Conservation (phyloP, 2,329 filamentous ascomycete genomes). For the Neofusicoccum cordaticola region DNA sequence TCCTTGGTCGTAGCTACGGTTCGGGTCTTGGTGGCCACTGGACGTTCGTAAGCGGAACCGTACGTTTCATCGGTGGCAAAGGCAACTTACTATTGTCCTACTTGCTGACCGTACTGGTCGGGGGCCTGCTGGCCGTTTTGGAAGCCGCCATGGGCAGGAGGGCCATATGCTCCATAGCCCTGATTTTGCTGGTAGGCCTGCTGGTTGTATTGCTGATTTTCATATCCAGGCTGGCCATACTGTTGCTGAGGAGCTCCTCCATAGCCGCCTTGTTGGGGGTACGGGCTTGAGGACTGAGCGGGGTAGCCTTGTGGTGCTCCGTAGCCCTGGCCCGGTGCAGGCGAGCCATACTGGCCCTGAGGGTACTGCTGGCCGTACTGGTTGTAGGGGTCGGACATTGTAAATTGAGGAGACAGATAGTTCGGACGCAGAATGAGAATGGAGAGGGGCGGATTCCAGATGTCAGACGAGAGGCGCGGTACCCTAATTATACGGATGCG, state of each 20-base stretch:
- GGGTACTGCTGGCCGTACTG: conserved; percentile 30
- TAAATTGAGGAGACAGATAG: not conserved
- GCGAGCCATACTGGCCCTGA: conserved; percentile 32
- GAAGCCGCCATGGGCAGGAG: conserved; percentile 49
- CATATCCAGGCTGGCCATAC: conserved; percentile 10
- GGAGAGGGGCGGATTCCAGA: not conserved
- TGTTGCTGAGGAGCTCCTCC: conserved; percentile 21
- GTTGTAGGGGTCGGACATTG: conserved; percentile 28
- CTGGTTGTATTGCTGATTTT: conserved; percentile 8
- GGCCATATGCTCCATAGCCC: conserved; percentile 42
- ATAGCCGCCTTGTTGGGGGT: conserved; percentile 23
- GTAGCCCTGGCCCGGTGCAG: conserved; percentile 28
- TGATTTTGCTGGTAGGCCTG: conserved; percentile 23
- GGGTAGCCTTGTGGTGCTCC: conserved; percentile 19
- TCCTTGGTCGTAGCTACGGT: not conserved
- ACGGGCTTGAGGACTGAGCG: not conserved
- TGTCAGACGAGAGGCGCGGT: not conserved
- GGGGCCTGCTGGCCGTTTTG: conserved; percentile 41
- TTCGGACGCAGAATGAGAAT: not conserved
- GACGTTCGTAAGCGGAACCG: not conserved
- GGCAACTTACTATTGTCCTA: not conserved
- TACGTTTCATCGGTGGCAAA: too few species aligned
- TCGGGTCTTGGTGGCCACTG: conserved; percentile 12
- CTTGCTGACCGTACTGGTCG: conserved; percentile 6
- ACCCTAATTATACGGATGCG: not conserved